Percentiles rank a stretch among this genome's conserved stretches.
phyloP scores from a whole-genome alignment of 148 eudicot genomes.

The Camellia japonica region DNA sequence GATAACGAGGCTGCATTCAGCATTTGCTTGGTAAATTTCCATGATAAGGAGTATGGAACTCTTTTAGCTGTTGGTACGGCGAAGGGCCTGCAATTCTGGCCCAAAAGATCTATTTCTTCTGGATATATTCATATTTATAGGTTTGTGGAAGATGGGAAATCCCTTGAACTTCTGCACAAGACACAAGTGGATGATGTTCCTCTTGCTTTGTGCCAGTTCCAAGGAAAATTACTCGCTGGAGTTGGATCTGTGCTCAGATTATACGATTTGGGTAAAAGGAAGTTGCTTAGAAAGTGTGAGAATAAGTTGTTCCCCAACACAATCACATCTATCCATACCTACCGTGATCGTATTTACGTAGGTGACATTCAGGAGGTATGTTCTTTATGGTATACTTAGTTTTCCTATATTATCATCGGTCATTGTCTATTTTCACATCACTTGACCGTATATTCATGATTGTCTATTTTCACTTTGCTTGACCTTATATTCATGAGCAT shows the following conservation, averaged over 20 bases:
- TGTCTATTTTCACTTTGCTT: too few species aligned
- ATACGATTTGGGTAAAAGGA: conserved; percentile 89
- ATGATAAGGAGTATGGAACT: conserved; percentile 95
- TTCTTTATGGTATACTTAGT: conserved; percentile 1
- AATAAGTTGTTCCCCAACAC: conserved; percentile 93
- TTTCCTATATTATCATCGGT: neutral
- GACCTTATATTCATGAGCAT: too few species aligned
- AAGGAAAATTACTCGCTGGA: conserved; percentile 92
- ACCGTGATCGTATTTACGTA: conserved; percentile 96
- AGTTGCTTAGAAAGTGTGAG: conserved; percentile 95
- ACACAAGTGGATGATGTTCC: conserved; percentile 97
- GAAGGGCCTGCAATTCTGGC: conserved; percentile 88
- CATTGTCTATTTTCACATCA: too few species aligned
- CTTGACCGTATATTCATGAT: too few species aligned
- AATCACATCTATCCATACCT: conserved; percentile 75
- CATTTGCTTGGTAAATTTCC: conserved; percentile 89
- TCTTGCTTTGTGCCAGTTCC: conserved; percentile 89
- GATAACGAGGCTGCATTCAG: conserved; percentile 97
- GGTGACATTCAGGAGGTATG: conserved; percentile 98
- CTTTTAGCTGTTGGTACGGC: conserved; percentile 98
- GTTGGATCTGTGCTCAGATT: conserved; percentile 85
- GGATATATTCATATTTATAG: conserved; percentile 93
- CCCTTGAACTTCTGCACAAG: conserved; percentile 93
- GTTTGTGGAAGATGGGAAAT: conserved; percentile 82
- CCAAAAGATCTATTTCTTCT: conserved; percentile 66